Evolutionary conservation across 2,329 filamentous ascomycete genomes (phyloP).

Genomic region (Beauveria brongniartii): DNA sequence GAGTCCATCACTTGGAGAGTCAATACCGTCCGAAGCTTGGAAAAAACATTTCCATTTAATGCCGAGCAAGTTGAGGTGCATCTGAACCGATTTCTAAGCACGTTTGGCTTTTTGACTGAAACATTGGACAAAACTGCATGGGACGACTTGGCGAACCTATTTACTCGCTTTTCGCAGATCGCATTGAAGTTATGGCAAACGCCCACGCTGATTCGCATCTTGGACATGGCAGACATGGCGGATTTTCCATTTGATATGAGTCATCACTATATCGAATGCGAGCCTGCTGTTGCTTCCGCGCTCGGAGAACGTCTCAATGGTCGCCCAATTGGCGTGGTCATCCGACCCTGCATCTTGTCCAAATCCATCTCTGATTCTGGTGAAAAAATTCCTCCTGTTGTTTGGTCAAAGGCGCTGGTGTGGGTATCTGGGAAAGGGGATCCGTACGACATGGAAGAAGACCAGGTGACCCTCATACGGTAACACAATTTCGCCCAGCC

Average conservation of each 20-base stretch:
- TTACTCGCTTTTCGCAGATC: background rate
- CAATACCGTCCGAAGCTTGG: background rate
- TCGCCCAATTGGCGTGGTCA: background rate
- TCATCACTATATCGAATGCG: background rate
- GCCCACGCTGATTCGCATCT: background rate
- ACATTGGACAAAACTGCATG: background rate
- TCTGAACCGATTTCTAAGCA: background rate
- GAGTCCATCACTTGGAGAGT: background rate
- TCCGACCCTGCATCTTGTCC: background rate
- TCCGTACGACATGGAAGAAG: background rate
- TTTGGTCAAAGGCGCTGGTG: slow-evolving; percentile 4
- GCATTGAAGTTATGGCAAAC: background rate
- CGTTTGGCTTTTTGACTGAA: background rate
- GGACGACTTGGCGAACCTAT: background rate
- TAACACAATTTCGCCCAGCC: background rate
- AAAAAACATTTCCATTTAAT: fast-evolving
- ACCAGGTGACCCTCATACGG: too few relatives aligned
- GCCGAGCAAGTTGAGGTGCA: fast-evolving
- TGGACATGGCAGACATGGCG: background rate
- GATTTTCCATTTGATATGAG: background rate
- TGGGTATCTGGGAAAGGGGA: background rate
- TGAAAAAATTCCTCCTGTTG: background rate
- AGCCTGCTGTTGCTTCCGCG: background rate
- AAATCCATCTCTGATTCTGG: background rate
- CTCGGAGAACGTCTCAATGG: background rate